Percentiles rank a stretch among this genome's conserved stretches.
These are phyloP conservation scores for Cutaneotrichosporon dermatis DNA, from an alignment of 1,284 basidiomycete genomes.

Conservation along the genomic window DNA sequence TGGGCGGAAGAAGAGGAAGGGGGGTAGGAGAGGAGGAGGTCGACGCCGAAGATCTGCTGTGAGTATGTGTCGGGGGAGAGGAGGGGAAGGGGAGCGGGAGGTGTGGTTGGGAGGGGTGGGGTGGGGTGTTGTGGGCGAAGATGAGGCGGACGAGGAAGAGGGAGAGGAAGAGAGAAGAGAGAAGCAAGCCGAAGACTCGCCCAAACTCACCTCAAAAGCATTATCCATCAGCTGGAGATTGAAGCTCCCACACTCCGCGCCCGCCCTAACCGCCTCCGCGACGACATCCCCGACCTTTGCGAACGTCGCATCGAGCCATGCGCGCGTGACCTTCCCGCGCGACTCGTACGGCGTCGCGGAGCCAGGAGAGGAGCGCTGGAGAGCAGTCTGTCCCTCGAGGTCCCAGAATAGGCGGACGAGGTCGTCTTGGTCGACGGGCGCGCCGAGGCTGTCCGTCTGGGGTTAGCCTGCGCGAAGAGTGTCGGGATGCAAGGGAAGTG, in stretches of 20 bases:
- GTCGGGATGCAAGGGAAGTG: too few relatives aligned
- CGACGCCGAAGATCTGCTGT: slow-evolving; percentile 70
- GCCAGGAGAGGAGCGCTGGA: slow-evolving; percentile 11
- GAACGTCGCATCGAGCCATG: slow-evolving; percentile 60
- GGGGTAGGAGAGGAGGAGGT: slow-evolving; percentile 71
- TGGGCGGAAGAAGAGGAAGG: slow-evolving; percentile 49
- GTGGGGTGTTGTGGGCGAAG: background rate
- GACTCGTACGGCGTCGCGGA: slow-evolving; percentile 1
- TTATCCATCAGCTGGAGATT: slow-evolving; percentile 70
- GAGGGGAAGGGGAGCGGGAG: background rate
- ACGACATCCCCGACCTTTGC: slow-evolving; percentile 64
- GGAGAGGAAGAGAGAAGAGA: too few relatives aligned
- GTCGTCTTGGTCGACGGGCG: slow-evolving; percentile 38
- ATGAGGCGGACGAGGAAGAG: too few relatives aligned
- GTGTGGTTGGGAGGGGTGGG: background rate
- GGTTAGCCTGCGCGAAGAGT: too few relatives aligned
- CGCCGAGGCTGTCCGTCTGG: slow-evolving; percentile 54
- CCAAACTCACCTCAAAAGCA: slow-evolving; percentile 67
- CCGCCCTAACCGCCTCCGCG: slow-evolving; percentile 79
- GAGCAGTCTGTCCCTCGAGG: slow-evolving; percentile 60
- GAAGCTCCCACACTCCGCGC: slow-evolving; percentile 61
- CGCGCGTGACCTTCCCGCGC: slow-evolving; percentile 41
- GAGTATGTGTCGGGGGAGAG: background rate
- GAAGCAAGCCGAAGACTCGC: too few relatives aligned
- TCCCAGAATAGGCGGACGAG: slow-evolving; percentile 70